Evolutionary conservation across 1,139 yeast species (phyloP).

Genomic region (Taiozyma sp.): DNA sequence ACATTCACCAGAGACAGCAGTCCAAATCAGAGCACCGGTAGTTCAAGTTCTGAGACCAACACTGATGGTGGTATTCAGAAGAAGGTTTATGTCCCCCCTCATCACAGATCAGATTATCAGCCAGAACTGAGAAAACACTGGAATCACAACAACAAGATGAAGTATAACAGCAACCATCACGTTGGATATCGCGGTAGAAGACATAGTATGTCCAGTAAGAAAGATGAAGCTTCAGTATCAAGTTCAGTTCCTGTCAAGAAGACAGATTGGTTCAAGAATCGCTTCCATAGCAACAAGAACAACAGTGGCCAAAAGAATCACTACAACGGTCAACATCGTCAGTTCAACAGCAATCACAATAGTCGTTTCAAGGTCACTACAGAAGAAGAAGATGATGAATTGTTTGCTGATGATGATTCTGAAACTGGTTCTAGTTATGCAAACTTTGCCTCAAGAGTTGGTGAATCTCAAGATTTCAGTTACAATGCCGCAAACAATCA

Average conservation of each 20-base stretch:
- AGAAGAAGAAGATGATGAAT: constrained; percentile 32
- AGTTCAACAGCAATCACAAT: background rate
- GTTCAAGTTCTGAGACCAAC: background rate
- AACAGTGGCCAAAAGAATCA: background rate
- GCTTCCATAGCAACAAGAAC: constrained; percentile 6
- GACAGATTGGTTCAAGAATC: constrained; percentile 38
- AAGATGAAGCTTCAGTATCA: constrained; percentile 22
- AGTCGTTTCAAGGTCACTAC: background rate
- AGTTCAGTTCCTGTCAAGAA: constrained; percentile 36
- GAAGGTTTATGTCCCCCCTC: constrained; percentile 42
- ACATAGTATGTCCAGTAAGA: constrained; percentile 11
- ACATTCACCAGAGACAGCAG: constrained; percentile 8
- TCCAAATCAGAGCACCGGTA: background rate
- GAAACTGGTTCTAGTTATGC: constrained; percentile 16
- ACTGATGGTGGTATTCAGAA: constrained; percentile 6
- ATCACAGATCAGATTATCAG: constrained; percentile 32
- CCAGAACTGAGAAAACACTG: constrained; percentile 11
- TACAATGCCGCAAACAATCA: constrained; percentile 1
- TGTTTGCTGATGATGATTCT: constrained; percentile 27
- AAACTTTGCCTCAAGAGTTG: constrained; percentile 15
- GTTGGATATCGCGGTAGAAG: constrained; percentile 9
- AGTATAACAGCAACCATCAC: constrained; percentile 6
- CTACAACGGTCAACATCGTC: background rate
- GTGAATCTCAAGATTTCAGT: constrained; percentile 2
- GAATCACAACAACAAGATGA: constrained; percentile 8